phyloP scores from a whole-genome alignment of 2,329 filamentous ascomycete genomes.

The Fusarium sp. region DNA sequence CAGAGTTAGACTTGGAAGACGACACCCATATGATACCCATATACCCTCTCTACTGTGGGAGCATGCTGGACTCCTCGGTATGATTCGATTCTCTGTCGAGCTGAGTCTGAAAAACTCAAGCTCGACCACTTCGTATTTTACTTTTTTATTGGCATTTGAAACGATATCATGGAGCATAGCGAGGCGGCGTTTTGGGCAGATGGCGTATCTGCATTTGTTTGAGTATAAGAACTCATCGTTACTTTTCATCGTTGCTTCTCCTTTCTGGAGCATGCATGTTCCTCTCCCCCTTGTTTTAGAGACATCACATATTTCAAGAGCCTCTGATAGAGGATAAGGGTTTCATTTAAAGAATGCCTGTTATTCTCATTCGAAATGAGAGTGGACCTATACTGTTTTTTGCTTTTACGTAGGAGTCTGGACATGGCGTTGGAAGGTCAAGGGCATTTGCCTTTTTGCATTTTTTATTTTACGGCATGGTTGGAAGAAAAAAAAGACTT shows the following conservation, averaged over 20 bases:
- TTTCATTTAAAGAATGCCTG: constrained; percentile 15
- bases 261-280: constrained; percentile 24
- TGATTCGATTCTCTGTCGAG: constrained; percentile 39
- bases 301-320: constrained; percentile 19
- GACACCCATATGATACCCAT: constrained; percentile 50
- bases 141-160: constrained; percentile 38
- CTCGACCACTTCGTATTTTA: constrained; percentile 35
- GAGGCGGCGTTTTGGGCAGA: constrained; percentile 52
- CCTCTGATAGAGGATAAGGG: constrained; percentile 26
- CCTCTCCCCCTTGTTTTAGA: constrained; percentile 24
- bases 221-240: constrained; percentile 34
- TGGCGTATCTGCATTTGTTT: constrained; percentile 42
- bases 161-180: constrained; percentile 55
- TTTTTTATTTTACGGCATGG: constrained; percentile 36
- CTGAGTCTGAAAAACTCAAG: constrained; percentile 29
- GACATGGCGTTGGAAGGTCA: constrained; percentile 34
- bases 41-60: constrained; percentile 39
- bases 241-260: constrained; percentile 29
- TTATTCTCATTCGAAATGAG: constrained; percentile 11
- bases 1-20: constrained; percentile 30
- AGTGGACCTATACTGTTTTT: constrained; percentile 9
- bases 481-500: constrained; percentile 42
- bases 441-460: constrained; percentile 20
- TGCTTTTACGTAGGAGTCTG: constrained; percentile 26
- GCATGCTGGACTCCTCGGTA: constrained; percentile 25